Conservation (phyloP, 495 filamentous ascomycete species). For the Astrothelium macrocarpum region DNA sequence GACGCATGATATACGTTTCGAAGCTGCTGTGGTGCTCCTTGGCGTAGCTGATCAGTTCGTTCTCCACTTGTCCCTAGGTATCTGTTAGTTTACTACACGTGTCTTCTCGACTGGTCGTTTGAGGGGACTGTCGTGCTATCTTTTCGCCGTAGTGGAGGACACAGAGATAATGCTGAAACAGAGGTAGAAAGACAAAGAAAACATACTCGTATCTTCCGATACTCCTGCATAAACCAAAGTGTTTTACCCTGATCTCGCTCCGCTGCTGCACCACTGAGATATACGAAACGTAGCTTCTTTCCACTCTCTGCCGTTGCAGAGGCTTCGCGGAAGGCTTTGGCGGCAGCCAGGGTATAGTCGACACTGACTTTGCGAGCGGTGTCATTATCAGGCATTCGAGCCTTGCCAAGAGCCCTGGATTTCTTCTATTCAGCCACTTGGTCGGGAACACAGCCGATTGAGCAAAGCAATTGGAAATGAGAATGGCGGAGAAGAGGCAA, state of each 20-base stretch:
- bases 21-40: conserved; percentile 5
- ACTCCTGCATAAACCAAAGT: conserved; percentile 36
- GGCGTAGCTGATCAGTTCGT: conserved; percentile 13
- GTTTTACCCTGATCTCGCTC: conserved; percentile 40
- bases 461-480: too few species aligned
- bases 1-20: conserved; percentile 13
- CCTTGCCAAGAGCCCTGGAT: conserved; percentile 10
- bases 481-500: neutral
- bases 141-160: neutral
- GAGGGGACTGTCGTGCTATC: neutral
- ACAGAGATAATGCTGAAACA: neutral
- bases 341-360: conserved; percentile 38
- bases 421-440: too few species aligned
- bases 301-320: conserved; percentile 11
- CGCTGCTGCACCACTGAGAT: conserved; percentile 39
- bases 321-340: conserved; percentile 31
- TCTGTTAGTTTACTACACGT: conserved; percentile 3
- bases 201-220: conserved; percentile 38
- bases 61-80: conserved; percentile 10
- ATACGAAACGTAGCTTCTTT: conserved; percentile 42
- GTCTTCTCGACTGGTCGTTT: neutral
- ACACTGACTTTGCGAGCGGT: conserved; percentile 30
- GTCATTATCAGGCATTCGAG: conserved; percentile 15
- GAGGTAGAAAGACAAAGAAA: neutral
- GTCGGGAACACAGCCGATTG: too few species aligned